Base-by-base conservation (phyloP, 2,329 filamentous ascomycete genomes). In the Cercospora berteroae region DNA sequence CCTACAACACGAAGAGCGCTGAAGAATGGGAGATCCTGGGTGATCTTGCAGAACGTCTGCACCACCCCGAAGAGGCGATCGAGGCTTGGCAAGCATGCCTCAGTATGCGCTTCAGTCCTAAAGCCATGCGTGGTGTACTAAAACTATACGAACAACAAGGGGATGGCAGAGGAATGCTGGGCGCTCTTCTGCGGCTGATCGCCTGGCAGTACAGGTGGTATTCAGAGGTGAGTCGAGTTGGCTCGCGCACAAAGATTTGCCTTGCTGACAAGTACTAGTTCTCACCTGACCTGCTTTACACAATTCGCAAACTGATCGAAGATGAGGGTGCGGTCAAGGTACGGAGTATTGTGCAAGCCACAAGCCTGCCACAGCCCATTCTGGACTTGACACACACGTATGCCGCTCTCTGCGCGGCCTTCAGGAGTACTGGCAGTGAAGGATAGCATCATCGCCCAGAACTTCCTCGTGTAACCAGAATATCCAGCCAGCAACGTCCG, bases 171-270 rank as follows among this genome's bases (percentile, higher is more conserved):
- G 91, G 93, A 68, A 92, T 90, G 66, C 86, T 98, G 6, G 90
- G 89, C 29, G 89, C 92, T n/a, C 84, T 97, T 67, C 97, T 99
- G 72, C 86, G 93, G 62, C 83, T 99, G 50, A 92, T 98, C 36
- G 95, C 94, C 12, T 99, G 95, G 95, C 95, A 99, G 81, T 99
- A 97, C 81, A 87, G 95, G 73, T 99, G 95, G 95, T 99, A 99
- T 82, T 97, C 94, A 65, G 95, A 99, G 86, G 88, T 90, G 79
- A 75, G 81, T 69, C 23, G 20, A n/a, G 1, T 5, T 18, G 3
- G 7, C 20, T 20, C 2, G 16, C 13, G 4, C 12, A 5, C 18
- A 1, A 4, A 4, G 3, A 57, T 12, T 5, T 39, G 16, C 12
- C 29, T 25, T 23, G 64, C 68, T 71, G 52, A 71, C 61, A 33